phyloP scores from a whole-genome alignment of 768 basidiomycete genomes.

The Phanerodontia chrysosporium region DNA sequence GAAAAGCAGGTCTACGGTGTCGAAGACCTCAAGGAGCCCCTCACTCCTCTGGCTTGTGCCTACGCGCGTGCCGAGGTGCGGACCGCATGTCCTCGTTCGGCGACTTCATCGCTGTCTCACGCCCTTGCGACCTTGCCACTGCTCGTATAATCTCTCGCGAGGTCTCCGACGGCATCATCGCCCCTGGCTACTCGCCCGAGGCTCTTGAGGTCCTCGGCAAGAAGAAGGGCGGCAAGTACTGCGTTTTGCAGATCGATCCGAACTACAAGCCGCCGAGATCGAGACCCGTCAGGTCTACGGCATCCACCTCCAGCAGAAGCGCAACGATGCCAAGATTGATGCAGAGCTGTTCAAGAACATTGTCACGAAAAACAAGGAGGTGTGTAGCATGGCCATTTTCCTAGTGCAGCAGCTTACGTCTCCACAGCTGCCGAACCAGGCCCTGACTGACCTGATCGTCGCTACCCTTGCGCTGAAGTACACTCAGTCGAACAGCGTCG shows the following conservation, averaged over 20 bases:
- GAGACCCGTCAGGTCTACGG: constrained; percentile 98
- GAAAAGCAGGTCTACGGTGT: constrained; percentile 97
- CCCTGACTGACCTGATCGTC: constrained; percentile 88
- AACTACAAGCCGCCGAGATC: constrained; percentile 69
- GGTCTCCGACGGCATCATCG: constrained; percentile 97
- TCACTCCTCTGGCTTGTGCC: constrained; percentile 86
- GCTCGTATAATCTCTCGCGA: constrained; percentile 98
- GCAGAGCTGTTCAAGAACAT: constrained; percentile 77
- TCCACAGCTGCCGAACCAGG: constrained; percentile 69
- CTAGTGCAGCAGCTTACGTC: constrained; percentile 4
- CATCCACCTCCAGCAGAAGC: constrained; percentile 79
- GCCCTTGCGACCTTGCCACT: constrained; percentile 88
- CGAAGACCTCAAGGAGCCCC: constrained; percentile 86
- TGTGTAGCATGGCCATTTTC: constrained; percentile 29
- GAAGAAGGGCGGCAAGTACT: constrained; percentile 99
- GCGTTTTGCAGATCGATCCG: constrained; percentile 95
- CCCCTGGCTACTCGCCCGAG: constrained; percentile 84
- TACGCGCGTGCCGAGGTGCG: constrained; percentile 96
- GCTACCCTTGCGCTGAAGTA: constrained; percentile 97
- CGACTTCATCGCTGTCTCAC: constrained; percentile 95
- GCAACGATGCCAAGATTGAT: constrained; percentile 89
- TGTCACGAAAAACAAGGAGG: constrained; percentile 86
- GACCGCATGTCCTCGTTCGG: constrained; percentile 99
- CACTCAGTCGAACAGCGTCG: constrained; percentile 98
- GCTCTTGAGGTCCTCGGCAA: constrained; percentile 88